A percentile compares a stretch with the other conserved stretches of the same genome.
Conservation (phyloP, 2,329 filamentous ascomycete genomes). For the Colletotrichum sp. region DNA sequence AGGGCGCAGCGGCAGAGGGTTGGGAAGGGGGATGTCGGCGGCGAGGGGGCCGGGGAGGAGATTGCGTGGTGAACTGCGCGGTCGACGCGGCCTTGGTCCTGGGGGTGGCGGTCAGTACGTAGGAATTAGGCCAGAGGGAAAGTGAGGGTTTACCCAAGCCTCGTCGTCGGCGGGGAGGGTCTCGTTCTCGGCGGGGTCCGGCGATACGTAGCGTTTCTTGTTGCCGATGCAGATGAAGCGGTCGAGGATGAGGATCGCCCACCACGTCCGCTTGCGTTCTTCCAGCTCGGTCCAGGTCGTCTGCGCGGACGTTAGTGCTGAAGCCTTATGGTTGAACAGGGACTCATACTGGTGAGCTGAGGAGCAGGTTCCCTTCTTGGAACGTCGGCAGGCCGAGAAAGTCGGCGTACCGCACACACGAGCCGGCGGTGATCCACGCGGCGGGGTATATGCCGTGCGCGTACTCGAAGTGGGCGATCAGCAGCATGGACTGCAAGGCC, state of each 20-base stretch:
- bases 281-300: slow-evolving; percentile 51
- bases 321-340: too few species aligned
- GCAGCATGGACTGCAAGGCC: slow-evolving; percentile 47
- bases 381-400: slow-evolving; percentile 45
- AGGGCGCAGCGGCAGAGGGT: slow-evolving; percentile 47
- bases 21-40: slow-evolving; percentile 50
- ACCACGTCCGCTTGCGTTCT: slow-evolving; percentile 50
- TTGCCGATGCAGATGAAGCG: slow-evolving; percentile 14
- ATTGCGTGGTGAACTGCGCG: slow-evolving; percentile 32
- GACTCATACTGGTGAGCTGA: slow-evolving; percentile 36
- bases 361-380: slow-evolving; percentile 36
- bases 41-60: slow-evolving; percentile 45
- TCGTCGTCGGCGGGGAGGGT: slow-evolving; percentile 40
- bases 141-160: slow-evolving; percentile 37
- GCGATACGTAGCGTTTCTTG: slow-evolving; percentile 23
- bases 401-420: slow-evolving; percentile 47
- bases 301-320: slow-evolving; percentile 24
- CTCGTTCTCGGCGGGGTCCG: slow-evolving; percentile 24
- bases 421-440: slow-evolving; percentile 51
- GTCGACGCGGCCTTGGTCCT: slow-evolving; percentile 40
- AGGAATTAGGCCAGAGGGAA: fast-evolving
- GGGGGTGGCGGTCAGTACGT: background rate
- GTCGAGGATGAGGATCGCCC: slow-evolving; percentile 52
- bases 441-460: slow-evolving; percentile 54
- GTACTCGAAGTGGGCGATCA: slow-evolving; percentile 52